Evolutionary conservation across 2,329 filamentous ascomycete species (phyloP), one percentile per base, ranked within the genome.

Genomic region (Helotiales sp.): DNA sequence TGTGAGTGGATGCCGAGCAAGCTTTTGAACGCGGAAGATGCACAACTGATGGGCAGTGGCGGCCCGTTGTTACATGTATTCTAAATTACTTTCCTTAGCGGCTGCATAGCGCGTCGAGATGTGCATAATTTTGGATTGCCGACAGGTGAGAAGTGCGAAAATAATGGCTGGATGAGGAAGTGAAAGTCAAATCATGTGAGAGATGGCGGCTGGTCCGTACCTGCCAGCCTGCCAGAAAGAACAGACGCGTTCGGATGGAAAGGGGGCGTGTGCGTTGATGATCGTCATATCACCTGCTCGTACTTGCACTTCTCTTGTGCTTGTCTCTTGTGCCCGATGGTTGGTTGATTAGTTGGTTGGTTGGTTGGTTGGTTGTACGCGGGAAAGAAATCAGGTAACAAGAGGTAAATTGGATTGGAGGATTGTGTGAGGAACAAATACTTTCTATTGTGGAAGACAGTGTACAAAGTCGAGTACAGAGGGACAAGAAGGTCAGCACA

Each of bases 351-450:
- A n/a, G n/a, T n/a, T n/a, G n/a, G n/a, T n/a, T n/a, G n/a, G n/a
- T n/a, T n/a, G n/a, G n/a, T n/a, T 34, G 34, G 34, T 58, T 58
- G 30, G 54, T 58, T 40, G n/a, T 40, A 58, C 54, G 54, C 30
- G 13, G 54, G 54, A 58, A 30, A 58, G 54, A 58, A 30, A 58
- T 40, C 34, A 58, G 34, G 54, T 37, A 58, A 34, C 37, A 8
- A 45, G 40, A 47, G 17, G 20, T 59, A 45, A 59, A 45, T 59
- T 43, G 20, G 34, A 43, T 40, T 6, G 24, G 55, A 43, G 28
- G 17, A 40, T 1, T 28, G 30, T 32, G 17, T 1, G 15, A 26
- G 11, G n/a, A 32, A 58, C 40, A n/a, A 20, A 45, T 45, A 1
- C 40, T 45, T n/a, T 17, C 7, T 20, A 57, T 34, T 30, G 34